A percentile compares a stretch with the other conserved stretches of the same genome.
Evolutionary conservation across 305 asterid genomes (phyloP).

Genomic region (Fraxinus floribunda): DNA sequence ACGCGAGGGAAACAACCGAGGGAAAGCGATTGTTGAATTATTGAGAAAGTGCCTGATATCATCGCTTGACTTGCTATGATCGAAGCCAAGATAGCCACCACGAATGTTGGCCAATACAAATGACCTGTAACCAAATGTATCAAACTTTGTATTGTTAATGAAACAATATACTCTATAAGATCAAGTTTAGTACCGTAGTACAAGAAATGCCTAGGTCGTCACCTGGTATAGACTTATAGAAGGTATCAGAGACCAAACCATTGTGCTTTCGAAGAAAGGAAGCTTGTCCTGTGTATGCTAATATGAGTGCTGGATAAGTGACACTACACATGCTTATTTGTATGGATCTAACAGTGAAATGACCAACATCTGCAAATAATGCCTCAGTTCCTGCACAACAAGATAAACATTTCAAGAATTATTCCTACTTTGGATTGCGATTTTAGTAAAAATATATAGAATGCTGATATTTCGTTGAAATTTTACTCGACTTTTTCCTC

Average conservation of each 20-base stretch:
- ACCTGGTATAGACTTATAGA: constrained; percentile 61
- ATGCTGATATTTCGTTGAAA: not conserved
- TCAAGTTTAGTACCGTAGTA: not conserved
- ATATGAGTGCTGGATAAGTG: constrained; percentile 45
- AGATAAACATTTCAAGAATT: not conserved
- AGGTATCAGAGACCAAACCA: constrained; percentile 31
- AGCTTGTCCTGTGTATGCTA: constrained; percentile 59
- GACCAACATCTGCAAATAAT: constrained; percentile 64
- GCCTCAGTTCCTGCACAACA: constrained; percentile 61
- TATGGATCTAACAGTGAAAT: constrained; percentile 51
- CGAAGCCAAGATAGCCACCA: constrained; percentile 58
- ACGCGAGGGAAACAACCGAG: constrained; percentile 84
- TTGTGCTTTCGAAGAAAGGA: constrained; percentile 44
- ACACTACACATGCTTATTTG: constrained; percentile 59
- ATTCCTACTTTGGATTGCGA: not conserved
- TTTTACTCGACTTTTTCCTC: too few species aligned
- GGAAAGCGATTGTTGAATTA: constrained; percentile 65
- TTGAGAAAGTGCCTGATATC: constrained; percentile 65
- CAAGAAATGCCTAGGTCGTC: not conserved
- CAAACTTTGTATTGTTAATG: not conserved
- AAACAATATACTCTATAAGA: not conserved
- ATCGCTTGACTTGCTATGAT: constrained; percentile 73
- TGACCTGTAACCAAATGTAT: constrained; percentile 18
- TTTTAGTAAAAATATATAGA: not conserved
- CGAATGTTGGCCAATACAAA: constrained; percentile 76